Evolutionary conservation across 768 basidiomycete genomes (phyloP).

Genomic region (Crepidotus variabilis): DNA sequence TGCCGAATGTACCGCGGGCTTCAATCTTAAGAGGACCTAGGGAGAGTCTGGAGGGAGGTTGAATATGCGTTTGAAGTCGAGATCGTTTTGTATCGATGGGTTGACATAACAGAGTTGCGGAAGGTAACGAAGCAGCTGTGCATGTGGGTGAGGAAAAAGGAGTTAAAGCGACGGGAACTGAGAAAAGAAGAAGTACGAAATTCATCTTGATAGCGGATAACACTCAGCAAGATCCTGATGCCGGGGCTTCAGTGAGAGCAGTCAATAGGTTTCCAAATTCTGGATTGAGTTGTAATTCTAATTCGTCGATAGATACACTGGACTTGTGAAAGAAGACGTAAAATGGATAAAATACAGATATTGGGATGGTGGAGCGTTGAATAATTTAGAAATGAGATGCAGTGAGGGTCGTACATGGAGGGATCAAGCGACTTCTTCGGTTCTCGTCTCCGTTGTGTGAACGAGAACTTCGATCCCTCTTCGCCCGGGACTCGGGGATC

Average conservation of each 20-base stretch:
- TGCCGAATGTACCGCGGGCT: slow-evolving; percentile 9
- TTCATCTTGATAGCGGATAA: too few species aligned
- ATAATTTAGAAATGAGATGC: neutral
- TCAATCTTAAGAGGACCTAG: slow-evolving; percentile 5
- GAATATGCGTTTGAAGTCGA: neutral
- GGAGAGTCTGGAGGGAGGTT: neutral
- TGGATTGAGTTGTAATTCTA: too few species aligned
- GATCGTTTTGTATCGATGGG: slow-evolving; percentile 10
- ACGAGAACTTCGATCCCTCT: too few species aligned
- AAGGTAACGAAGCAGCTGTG: neutral
- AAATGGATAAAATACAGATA: too few species aligned
- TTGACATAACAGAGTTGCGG: slow-evolving; percentile 1
- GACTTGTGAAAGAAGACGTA: too few species aligned
- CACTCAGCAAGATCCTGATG: too few species aligned
- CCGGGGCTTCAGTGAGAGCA: too few species aligned
- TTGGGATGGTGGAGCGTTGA: too few species aligned
- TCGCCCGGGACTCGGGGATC: neutral
- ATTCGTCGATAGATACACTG: too few species aligned
- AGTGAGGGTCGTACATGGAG: neutral
- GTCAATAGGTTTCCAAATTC: too few species aligned
- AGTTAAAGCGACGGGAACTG: too few species aligned
- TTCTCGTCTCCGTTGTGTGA: neutral
- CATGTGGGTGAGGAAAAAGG: slow-evolving; percentile 1
- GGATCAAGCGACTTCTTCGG: neutral
- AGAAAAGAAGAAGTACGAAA: too few species aligned